These are phyloP conservation scores for Colletotrichum orbiculare DNA, from an alignment of 2,329 filamentous ascomycete genomes.

Conservation along the genomic window DNA sequence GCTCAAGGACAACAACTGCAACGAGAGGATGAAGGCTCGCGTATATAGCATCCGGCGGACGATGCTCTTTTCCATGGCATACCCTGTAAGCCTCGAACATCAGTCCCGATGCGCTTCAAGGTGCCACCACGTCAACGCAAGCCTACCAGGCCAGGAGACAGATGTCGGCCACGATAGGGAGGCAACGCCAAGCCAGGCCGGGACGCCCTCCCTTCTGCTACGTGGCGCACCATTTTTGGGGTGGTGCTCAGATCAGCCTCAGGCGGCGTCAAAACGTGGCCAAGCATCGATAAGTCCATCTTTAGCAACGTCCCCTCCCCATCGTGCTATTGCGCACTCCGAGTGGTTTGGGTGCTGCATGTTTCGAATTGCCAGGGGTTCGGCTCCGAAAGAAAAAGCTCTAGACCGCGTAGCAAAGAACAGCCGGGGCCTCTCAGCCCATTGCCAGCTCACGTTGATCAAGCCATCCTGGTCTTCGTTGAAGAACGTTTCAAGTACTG, in stretches of 20 bases:
- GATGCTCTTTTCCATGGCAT: too few relatives aligned
- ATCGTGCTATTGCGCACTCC: constrained; percentile 7
- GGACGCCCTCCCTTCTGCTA: constrained; percentile 17
- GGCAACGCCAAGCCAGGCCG: constrained; percentile 32
- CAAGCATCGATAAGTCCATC: constrained; percentile 35
- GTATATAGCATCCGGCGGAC: too few relatives aligned
- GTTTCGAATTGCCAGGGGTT: constrained; percentile 35
- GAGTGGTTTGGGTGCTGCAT: constrained; percentile 10
- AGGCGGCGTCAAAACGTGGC: constrained; percentile 32
- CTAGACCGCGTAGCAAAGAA: constrained; percentile 3
- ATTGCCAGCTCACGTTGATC: constrained; percentile 11
- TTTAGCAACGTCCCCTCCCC: constrained; percentile 25
- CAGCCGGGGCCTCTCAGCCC: constrained; percentile 2
- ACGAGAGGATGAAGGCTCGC: too few relatives aligned
- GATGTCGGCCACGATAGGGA: background rate
- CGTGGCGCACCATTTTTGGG: constrained; percentile 16
- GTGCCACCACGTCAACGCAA: too few relatives aligned
- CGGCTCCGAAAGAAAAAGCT: constrained; percentile 5
- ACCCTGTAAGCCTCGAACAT: too few relatives aligned
- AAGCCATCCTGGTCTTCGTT: constrained; percentile 24
- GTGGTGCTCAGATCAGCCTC: constrained; percentile 35
- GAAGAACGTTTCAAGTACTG: constrained; percentile 25
- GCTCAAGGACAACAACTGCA: too few relatives aligned
- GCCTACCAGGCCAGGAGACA: too few relatives aligned
- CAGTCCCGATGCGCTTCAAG: too few relatives aligned